A percentile compares a stretch with the other conserved stretches of the same genome.
These are phyloP conservation scores for Kalanchoe fedtschenkoi DNA, from an alignment of 164 flowering plant species.

Conservation along the genomic window DNA sequence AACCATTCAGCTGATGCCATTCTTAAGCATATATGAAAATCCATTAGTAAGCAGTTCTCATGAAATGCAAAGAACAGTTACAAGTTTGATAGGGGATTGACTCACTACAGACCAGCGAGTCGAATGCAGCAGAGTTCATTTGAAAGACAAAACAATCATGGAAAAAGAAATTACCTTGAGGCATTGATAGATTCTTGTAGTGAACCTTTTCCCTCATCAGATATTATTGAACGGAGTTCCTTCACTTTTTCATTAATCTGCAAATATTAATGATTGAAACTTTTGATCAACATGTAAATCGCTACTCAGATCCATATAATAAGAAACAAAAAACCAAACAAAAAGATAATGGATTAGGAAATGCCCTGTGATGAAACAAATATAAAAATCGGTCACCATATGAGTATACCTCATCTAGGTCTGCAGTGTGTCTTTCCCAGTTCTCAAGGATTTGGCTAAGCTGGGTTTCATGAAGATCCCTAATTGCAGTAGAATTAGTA, in stretches of 20 bases:
- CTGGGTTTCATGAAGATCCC: slow-evolving; percentile 45
- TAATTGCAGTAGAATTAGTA: slow-evolving; percentile 12
- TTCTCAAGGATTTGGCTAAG: slow-evolving; percentile 37
- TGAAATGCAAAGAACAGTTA: background rate
- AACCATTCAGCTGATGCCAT: background rate
- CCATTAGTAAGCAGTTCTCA: background rate
- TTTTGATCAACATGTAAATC: no score
- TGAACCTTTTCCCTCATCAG: slow-evolving; percentile 25
- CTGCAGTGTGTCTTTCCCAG: slow-evolving; percentile 46
- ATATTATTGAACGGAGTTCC: slow-evolving; percentile 33
- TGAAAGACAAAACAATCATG: background rate
- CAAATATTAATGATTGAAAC: slow-evolving; percentile 5
- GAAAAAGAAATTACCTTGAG: slow-evolving; percentile 23
- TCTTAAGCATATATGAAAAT: background rate
- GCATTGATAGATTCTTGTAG: slow-evolving; percentile 25
- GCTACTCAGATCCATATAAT: background rate
- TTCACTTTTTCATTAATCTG: slow-evolving; percentile 52
- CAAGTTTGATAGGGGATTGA: no score
- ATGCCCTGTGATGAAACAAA: no score
- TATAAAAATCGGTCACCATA: no score
- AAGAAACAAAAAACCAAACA: no score
- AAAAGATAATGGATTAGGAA: no score
- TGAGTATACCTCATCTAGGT: slow-evolving; percentile 39
- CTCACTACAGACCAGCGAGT: no score
- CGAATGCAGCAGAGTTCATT: background rate